Base-by-base conservation (phyloP, 2,329 filamentous ascomycete genomes). In the Celoporthe dispersa region DNA sequence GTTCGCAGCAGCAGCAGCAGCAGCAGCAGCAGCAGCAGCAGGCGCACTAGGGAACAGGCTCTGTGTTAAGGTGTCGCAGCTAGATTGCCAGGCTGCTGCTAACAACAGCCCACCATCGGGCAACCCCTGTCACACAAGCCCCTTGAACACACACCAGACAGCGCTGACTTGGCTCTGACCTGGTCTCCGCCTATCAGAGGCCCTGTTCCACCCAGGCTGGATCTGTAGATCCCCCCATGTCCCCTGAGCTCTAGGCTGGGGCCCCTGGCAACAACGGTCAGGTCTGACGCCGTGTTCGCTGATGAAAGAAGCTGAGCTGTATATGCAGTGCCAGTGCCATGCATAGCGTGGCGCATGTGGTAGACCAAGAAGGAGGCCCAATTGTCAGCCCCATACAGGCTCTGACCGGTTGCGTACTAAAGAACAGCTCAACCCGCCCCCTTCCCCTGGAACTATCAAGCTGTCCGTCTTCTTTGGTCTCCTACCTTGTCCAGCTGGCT, bases 381-480 rank as follows among this genome's bases (percentile, higher is more conserved):
- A 67, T 44, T 62, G 65, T 51, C 65, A 61, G 55, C 65, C 65
- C 65, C 65, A 37, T 67, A 48, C 55, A 33, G n/a, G 59, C 51
- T 35, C 53, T 22, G 60, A 12, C n/a, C n/a, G 4, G 12, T 14
- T 12, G 39, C 65, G 66, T 69, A 72, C 66, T 72, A 72, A 72
- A 72, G 71, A 71, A 67, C 66, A 72, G 67, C 64, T 66, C 71
- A 68, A 65, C 71, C 71, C 44, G 44, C 44, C 44, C 44, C 44
- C 44, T 48, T 48, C 44, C 70, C 70, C 69, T 66, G 61, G 65
- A 65, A 57, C 65, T n/a, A 57, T 31, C 61, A 31, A 55, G 14
- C 25, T 61, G 51, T 51, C 48, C 6, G 31, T 53, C 35, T 22
- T 22, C 41, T 35, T 39, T 37, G 31, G 22, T 37, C 37, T 68